Evolutionary conservation across 2,329 filamentous ascomycete genomes (phyloP), one percentile per base, ranked within the genome.

Genomic region (Claviceps sp.): DNA sequence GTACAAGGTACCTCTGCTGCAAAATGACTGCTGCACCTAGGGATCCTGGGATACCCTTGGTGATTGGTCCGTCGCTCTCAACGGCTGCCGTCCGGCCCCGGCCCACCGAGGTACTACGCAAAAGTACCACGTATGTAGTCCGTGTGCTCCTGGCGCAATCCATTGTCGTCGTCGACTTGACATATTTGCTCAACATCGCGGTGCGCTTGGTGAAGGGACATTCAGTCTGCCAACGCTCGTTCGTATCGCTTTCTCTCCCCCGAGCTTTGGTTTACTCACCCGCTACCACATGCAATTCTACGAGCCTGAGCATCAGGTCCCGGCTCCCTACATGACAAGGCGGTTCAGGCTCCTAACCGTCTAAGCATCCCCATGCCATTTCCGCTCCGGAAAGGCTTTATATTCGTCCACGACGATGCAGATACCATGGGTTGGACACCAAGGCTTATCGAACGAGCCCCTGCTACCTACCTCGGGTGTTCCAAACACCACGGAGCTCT

Each of bases 361-460:
- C 52, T 52, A 47, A 47, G 57, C 52, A 51, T 37, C 48, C 24
- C 34, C 51, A 54, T 54, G 53, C 44, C 30, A 44, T 47, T 40
- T 46, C 34, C 18, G 40, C 45, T 47, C 30, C 45, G 30, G 44
- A 47, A 54, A 54, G 55, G 49, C 48, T 52, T 55, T 42, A 43
- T 53, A 51, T 54, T 54, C 59, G 56, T 54, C 44, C 48, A 40
- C 55, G 55, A 62, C 58, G 50, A 70, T 70, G 68, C 66, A 69
- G 56, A 56, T 69, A 50, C 67, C 67, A 55, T 69, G 66, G 67
- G 55, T 60, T 40, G 66, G 62, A 52, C 65, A 58, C 51, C 58
- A 64, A 36, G 62, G 62, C 56, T 61, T 63, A 18, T 60, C 58
- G 49, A 57, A 63, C 49, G 60, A 63, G 49, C 56, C 63, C 53